phyloP scores from a whole-genome alignment of 805 yeast species.

The Pichia insulana region DNA sequence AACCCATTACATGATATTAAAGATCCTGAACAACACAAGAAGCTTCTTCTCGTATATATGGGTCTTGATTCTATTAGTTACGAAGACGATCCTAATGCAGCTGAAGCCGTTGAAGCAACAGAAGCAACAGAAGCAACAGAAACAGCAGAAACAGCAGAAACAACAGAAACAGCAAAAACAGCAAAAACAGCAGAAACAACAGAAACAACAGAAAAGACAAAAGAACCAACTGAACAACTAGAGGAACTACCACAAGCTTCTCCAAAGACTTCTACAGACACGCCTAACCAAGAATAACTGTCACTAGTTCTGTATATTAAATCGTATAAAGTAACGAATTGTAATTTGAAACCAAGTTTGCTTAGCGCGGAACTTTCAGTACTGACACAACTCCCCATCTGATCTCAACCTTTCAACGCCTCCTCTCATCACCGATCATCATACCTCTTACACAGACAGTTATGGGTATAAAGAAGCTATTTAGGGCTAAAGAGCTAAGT shows the following conservation, averaged over 20 bases:
- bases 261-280: no score
- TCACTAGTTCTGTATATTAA: no score
- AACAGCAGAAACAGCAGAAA: background rate
- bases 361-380: no score
- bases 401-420: no score
- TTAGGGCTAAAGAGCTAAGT: slow-evolving; percentile 40
- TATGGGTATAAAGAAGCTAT: slow-evolving; percentile 44
- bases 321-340: no score
- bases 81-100: slow-evolving; percentile 23
- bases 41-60: slow-evolving; percentile 30
- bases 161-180: background rate
- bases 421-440: background rate
- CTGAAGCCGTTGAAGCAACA: background rate
- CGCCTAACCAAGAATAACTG: no score
- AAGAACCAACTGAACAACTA: no score
- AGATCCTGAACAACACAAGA: slow-evolving; percentile 27
- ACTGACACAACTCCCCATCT: no score
- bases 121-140: background rate
- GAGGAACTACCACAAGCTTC: no score
- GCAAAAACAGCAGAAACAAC: background rate
- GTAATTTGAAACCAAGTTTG: no score
- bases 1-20: slow-evolving; percentile 23
- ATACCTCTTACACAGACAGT: background rate
- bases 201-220: no score
- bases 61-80: slow-evolving; percentile 29